A percentile compares a stretch with the other conserved stretches of the same genome.
Conservation (phyloP, 768 basidiomycete species). For the Lactifluus rugatus region DNA sequence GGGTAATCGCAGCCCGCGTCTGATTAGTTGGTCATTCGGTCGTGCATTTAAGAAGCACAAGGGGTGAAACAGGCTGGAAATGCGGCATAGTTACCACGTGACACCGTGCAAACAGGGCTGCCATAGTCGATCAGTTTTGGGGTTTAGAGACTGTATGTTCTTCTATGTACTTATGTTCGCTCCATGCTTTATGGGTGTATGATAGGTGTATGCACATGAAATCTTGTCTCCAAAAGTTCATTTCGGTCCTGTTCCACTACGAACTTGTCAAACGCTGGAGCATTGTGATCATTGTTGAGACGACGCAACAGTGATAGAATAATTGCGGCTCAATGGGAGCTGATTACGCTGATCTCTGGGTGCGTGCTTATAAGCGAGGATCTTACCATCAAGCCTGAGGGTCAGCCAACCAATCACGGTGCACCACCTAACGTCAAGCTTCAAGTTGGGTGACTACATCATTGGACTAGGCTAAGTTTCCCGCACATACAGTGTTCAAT, state of each 20-base stretch:
- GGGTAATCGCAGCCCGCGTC: neutral
- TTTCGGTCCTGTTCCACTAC: neutral
- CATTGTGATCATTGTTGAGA: neutral
- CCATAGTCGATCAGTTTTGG: neutral
- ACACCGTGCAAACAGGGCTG: neutral
- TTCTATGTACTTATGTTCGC: neutral
- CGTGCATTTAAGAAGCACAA: constrained; percentile 7
- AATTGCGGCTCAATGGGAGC: no score
- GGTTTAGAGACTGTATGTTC: neutral
- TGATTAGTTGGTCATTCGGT: constrained; percentile 5
- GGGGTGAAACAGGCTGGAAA: neutral
- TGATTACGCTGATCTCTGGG: no score
- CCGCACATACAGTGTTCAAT: no score
- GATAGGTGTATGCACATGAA: neutral
- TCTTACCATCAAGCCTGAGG: no score
- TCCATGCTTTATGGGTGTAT: neutral
- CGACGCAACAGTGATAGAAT: neutral
- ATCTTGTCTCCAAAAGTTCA: neutral
- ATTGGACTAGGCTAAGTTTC: no score
- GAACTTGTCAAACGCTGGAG: neutral
- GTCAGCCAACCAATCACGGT: no score
- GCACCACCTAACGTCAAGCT: no score
- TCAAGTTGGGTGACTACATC: no score
- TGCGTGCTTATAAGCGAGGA: no score
- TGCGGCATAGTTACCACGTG: neutral